Evolutionary conservation across 257 asterid species (phyloP).

Genomic region (Ligustrum vulgare): DNA sequence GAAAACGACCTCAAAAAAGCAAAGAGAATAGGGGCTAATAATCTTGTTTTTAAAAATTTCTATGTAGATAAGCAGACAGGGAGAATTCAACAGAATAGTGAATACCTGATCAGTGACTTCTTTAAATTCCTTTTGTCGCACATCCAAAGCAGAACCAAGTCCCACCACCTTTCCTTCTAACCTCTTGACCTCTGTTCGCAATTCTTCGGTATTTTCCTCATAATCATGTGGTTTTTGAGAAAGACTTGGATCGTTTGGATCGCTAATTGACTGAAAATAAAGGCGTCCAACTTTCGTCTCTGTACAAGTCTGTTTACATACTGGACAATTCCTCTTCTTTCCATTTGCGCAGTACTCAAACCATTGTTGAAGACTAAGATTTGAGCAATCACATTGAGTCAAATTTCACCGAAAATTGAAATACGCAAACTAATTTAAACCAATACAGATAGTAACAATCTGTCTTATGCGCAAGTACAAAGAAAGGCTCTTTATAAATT

Average conservation of each 20-base stretch:
- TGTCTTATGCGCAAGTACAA: not conserved
- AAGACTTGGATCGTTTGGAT: slow-evolving; percentile 46
- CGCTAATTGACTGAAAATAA: slow-evolving; percentile 86
- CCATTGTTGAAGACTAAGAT: slow-evolving; percentile 86
- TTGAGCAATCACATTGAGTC: slow-evolving; percentile 17
- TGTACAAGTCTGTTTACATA: slow-evolving; percentile 83
- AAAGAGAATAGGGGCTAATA: too few relatives aligned
- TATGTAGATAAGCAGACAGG: not conserved
- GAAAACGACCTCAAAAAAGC: too few relatives aligned
- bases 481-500: not conserved
- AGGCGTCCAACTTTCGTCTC: slow-evolving; percentile 66
- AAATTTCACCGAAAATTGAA: slow-evolving; percentile 3
- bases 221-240: slow-evolving; percentile 50
- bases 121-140: slow-evolving; percentile 54
- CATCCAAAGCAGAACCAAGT: slow-evolving; percentile 64
- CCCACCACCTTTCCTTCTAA: slow-evolving; percentile 77
- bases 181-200: slow-evolving; percentile 61
- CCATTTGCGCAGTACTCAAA: slow-evolving; percentile 84
- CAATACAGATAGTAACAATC: not conserved
- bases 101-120: slow-evolving; percentile 61
- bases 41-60: not conserved
- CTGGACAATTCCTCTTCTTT: slow-evolving; percentile 90
- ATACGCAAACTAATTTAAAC: not conserved
- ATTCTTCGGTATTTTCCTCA: slow-evolving; percentile 49
- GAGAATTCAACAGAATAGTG: not conserved